Evolutionary conservation across 768 basidiomycete species (phyloP).

Genomic region (Termitomyces sp.): DNA sequence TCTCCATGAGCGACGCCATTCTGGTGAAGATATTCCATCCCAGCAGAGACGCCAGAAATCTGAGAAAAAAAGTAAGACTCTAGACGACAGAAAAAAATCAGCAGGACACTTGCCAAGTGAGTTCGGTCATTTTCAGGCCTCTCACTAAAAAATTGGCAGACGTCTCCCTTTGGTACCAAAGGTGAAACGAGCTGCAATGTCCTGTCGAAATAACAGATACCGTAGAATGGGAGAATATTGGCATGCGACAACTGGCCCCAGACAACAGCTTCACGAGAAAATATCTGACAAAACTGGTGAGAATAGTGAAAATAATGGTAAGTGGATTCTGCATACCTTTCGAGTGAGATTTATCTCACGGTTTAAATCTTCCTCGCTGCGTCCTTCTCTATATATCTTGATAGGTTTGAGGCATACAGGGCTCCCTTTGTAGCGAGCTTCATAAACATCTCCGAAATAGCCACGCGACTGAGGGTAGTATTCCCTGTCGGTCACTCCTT

Average conservation of each 20-base stretch:
- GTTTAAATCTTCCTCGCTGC: neutral
- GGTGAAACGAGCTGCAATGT: slow-evolving; percentile 29
- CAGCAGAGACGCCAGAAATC: slow-evolving; percentile 26
- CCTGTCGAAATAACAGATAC: slow-evolving; percentile 16
- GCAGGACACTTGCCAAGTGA: neutral
- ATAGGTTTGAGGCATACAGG: slow-evolving; percentile 17
- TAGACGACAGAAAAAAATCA: slow-evolving; percentile 14
- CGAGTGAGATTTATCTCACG: slow-evolving; percentile 13
- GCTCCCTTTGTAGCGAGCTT: slow-evolving; percentile 8
- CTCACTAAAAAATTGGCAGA: slow-evolving; percentile 18
- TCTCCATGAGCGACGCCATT: slow-evolving; percentile 37
- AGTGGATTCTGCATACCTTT: slow-evolving; percentile 12
- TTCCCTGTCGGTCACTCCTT: neutral
- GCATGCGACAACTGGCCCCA: neutral
- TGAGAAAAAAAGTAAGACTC: slow-evolving; percentile 5
- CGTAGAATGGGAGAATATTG: neutral
- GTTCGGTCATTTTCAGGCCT: slow-evolving; percentile 13
- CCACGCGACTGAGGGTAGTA: slow-evolving; percentile 12
- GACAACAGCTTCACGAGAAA: too few relatives aligned
- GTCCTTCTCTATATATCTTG: neutral
- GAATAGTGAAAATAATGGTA: neutral
- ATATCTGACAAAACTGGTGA: neutral
- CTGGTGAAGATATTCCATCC: slow-evolving; percentile 27
- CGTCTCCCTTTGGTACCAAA: slow-evolving; percentile 31
- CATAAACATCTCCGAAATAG: slow-evolving; percentile 22